Conservation (phyloP, 2,329 filamentous ascomycete genomes). For the Cryoendolithus antarcticus region DNA sequence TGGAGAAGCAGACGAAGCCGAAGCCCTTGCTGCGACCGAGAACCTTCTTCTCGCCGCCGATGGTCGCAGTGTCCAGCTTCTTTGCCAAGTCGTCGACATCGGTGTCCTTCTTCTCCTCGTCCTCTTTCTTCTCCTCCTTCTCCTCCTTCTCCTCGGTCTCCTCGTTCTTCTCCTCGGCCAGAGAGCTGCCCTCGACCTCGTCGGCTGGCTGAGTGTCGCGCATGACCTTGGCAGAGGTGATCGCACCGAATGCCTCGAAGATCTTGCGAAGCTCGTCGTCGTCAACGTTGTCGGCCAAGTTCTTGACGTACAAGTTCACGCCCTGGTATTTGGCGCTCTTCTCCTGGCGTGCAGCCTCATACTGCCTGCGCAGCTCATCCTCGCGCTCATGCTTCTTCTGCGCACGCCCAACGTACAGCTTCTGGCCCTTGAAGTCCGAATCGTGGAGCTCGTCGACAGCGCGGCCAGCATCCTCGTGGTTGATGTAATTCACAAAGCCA, state of each 20-base stretch:
- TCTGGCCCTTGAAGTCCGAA: constrained; percentile 84
- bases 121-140: constrained; percentile 39
- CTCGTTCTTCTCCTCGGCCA: constrained; percentile 34
- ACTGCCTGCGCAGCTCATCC: constrained; percentile 97
- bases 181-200: constrained; percentile 28
- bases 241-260: constrained; percentile 82
- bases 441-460: constrained; percentile 89
- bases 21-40: constrained; percentile 99
- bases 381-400: constrained; percentile 99
- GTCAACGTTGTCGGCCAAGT: constrained; percentile 90
- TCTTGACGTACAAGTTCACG: constrained; percentile 99
- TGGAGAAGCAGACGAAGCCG: constrained; percentile 99
- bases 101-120: constrained; percentile 48
- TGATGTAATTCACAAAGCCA: constrained; percentile 88
- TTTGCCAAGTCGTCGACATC: constrained; percentile 34
- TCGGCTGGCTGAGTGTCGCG: constrained; percentile 57
- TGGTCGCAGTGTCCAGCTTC: constrained; percentile 40
- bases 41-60: constrained; percentile 48
- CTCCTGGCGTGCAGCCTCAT: constrained; percentile 92
- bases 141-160: constrained; percentile 43
- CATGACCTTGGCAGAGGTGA: constrained; percentile 99
- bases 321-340: constrained; percentile 99
- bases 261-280: constrained; percentile 95
- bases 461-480: constrained; percentile 72
- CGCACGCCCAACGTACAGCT: constrained; percentile 92